Conservation (phyloP, 495 filamentous ascomycete genomes). For the Diplogelasinospora grovesii region DNA sequence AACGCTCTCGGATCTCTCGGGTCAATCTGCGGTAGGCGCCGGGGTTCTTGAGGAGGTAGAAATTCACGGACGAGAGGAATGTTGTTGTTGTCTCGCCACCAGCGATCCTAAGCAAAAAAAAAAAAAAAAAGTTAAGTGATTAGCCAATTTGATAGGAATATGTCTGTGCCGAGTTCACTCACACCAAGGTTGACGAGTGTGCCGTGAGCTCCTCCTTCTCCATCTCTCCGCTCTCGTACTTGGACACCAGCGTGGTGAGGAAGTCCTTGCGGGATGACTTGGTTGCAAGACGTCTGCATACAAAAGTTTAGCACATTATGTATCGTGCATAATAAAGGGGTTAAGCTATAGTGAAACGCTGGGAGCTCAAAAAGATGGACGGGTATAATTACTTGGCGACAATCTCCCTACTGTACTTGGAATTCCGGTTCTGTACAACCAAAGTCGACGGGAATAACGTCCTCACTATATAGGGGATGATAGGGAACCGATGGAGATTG, state of each 20-base stretch:
- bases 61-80: neutral
- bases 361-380: no score
- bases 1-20: neutral
- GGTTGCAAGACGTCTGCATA: neutral
- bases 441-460: neutral
- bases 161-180: neutral
- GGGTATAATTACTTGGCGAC: no score
- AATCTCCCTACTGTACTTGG: neutral
- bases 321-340: no score
- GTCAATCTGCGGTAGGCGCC: neutral
- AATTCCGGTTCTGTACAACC: neutral
- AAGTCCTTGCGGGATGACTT: neutral
- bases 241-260: neutral
- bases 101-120: no score
- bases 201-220: constrained; percentile 1
- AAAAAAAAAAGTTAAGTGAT: no score
- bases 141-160: no score
- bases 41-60: neutral
- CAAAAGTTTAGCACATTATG: no score
- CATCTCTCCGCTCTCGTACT: neutral
- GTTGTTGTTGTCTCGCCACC: neutral
- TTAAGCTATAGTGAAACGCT: no score
- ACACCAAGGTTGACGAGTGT: neutral
- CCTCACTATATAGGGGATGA: neutral
- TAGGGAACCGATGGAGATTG: neutral